A percentile compares a stretch with the other conserved stretches of the same genome.
phyloP scores from a whole-genome alignment of 495 filamentous ascomycete genomes.

The Pseudomonodictys pantanalensis region DNA sequence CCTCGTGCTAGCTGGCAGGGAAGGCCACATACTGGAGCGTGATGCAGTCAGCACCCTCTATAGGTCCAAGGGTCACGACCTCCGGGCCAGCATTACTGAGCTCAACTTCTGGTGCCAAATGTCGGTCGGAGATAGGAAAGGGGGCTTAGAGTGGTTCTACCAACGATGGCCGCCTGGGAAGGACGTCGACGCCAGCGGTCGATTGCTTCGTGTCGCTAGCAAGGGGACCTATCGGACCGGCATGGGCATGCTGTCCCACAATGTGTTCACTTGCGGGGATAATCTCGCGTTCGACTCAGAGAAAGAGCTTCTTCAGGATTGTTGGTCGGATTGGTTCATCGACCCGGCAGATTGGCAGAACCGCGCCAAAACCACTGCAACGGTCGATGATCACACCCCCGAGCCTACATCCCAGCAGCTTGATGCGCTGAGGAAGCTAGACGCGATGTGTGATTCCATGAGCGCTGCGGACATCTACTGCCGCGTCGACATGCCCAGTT shows the following conservation, averaged over 20 bases:
- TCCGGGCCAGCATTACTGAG: slow-evolving; percentile 80
- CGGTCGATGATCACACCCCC: neutral
- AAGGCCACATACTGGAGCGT: slow-evolving; percentile 78
- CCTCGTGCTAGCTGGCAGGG: slow-evolving; percentile 78
- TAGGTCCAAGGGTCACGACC: slow-evolving; percentile 60
- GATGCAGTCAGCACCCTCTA: slow-evolving; percentile 68
- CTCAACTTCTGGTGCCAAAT: slow-evolving; percentile 97
- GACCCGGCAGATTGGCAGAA: slow-evolving; percentile 41
- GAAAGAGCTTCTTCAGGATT: slow-evolving; percentile 53
- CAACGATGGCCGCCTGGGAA: slow-evolving; percentile 66
- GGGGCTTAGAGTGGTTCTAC: slow-evolving; percentile 87
- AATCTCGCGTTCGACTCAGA: slow-evolving; percentile 39
- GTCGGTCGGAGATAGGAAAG: slow-evolving; percentile 81
- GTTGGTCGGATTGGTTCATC: slow-evolving; percentile 57
- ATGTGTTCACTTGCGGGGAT: slow-evolving; percentile 22
- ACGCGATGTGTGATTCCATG: slow-evolving; percentile 21
- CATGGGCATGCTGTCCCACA: slow-evolving; percentile 74
- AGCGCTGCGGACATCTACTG: slow-evolving; percentile 43
- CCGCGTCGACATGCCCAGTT: slow-evolving; percentile 39
- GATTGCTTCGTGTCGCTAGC: slow-evolving; percentile 76
- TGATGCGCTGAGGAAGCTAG: slow-evolving; percentile 7
- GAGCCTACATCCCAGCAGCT: neutral
- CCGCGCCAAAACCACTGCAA: neutral
- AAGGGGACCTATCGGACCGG: slow-evolving; percentile 69
- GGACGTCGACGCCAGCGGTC: slow-evolving; percentile 63